These are phyloP conservation scores for Piromyces sp. DNA, from an alignment of 192 early-diverging fungal genomes.

Conservation along the genomic window DNA sequence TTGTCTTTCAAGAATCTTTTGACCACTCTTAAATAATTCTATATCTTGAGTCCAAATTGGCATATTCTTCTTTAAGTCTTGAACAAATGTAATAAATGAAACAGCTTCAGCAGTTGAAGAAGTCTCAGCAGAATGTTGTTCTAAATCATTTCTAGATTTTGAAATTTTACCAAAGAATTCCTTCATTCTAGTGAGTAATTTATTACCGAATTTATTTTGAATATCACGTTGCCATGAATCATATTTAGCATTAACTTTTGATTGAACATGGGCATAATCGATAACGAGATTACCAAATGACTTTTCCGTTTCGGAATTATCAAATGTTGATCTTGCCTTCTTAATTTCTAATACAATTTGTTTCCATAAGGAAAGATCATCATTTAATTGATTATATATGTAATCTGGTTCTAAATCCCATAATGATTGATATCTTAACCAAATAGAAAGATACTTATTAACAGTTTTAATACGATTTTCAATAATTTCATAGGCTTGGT, in stretches of 20 bases:
- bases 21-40: constrained; percentile 72
- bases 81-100: constrained; percentile 83
- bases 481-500: constrained; percentile 64
- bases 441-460: constrained; percentile 70
- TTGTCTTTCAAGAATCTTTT: constrained; percentile 83
- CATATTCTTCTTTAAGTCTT: constrained; percentile 76
- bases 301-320: constrained; percentile 81
- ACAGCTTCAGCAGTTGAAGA: constrained; percentile 80
- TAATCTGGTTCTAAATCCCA: constrained; percentile 89
- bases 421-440: constrained; percentile 94
- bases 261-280: constrained; percentile 96
- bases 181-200: constrained; percentile 63
- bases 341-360: constrained; percentile 86
- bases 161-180: constrained; percentile 57
- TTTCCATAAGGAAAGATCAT: constrained; percentile 82
- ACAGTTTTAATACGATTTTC: constrained; percentile 62
- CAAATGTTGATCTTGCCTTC: constrained; percentile 82
- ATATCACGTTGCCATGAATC: constrained; percentile 96
- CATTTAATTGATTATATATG: constrained; percentile 65
- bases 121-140: constrained; percentile 69
- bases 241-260: constrained; percentile 93
- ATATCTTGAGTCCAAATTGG: constrained; percentile 63
- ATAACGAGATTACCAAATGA: constrained; percentile 70
- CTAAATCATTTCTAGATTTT: constrained; percentile 64
- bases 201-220: constrained; percentile 70